Percentiles rank a stretch among this genome's conserved stretches.
These are phyloP conservation scores for Ascodesmis nigricans DNA, from an alignment of 495 filamentous ascomycete genomes.

Conservation along the genomic window DNA sequence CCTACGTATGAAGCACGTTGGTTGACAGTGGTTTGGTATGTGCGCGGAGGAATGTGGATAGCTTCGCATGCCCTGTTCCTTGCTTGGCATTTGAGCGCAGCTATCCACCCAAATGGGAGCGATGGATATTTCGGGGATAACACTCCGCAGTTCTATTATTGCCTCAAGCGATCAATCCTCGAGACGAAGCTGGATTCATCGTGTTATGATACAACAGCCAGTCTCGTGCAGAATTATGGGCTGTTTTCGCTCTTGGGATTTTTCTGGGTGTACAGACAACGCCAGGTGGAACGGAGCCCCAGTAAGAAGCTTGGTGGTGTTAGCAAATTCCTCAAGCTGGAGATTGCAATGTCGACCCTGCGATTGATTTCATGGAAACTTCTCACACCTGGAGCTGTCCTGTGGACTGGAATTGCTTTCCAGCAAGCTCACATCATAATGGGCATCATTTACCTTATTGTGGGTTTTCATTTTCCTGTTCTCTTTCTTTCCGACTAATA, in stretches of 20 bases:
- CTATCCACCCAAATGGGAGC: slow-evolving; percentile 2
- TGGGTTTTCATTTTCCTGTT: slow-evolving; percentile 1
- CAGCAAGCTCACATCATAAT: slow-evolving; percentile 7
- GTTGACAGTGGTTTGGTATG: slow-evolving; percentile 7
- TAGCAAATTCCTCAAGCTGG: slow-evolving; percentile 8
- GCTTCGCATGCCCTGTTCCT: slow-evolving; percentile 10
- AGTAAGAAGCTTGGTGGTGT: slow-evolving; percentile 12
- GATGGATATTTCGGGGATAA: too few species aligned
- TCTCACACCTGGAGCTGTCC: slow-evolving; percentile 3
- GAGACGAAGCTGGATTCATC: slow-evolving; percentile 3
- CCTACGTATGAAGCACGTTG: too few species aligned
- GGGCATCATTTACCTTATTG: slow-evolving; percentile 10
- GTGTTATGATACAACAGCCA: slow-evolving; percentile 11
- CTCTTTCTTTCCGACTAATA: neutral
- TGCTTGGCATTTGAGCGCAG: slow-evolving; percentile 11
- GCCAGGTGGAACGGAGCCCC: slow-evolving; percentile 5
- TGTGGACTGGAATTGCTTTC: slow-evolving; percentile 8
- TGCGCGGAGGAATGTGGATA: slow-evolving; percentile 9
- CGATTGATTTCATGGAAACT: slow-evolving; percentile 9
- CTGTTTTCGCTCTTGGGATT: slow-evolving; percentile 9
- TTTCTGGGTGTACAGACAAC: slow-evolving; percentile 13
- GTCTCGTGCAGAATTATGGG: slow-evolving; percentile 5
- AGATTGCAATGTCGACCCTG: slow-evolving; percentile 4
- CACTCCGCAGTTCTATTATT: slow-evolving; percentile 6
- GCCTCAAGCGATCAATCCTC: slow-evolving; percentile 1